phyloP scores from a whole-genome alignment of 176 grass and related monocot species.

The Avena eriantha region DNA sequence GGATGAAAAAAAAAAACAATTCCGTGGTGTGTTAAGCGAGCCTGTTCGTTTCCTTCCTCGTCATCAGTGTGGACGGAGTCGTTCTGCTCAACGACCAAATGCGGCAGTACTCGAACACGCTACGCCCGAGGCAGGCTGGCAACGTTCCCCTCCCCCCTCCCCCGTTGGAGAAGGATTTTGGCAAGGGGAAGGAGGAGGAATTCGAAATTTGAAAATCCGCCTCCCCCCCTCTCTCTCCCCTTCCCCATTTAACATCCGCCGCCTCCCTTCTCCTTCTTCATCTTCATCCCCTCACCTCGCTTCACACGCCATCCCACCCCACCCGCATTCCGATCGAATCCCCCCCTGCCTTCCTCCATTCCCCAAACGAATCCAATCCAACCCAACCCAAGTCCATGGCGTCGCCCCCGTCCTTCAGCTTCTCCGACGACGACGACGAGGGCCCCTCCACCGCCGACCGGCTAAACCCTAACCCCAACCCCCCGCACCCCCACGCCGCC shows the following conservation, averaged over 20 bases:
- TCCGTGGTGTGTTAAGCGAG: no score
- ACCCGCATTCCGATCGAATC: background rate
- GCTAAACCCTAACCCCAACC: background rate
- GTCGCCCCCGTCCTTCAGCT: slow-evolving; percentile 20
- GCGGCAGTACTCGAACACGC: background rate
- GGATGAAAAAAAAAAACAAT: no score
- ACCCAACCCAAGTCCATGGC: background rate
- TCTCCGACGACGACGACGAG: background rate
- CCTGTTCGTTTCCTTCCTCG: no score
- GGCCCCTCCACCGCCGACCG: background rate
- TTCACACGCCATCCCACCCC: background rate
- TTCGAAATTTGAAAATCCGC: background rate
- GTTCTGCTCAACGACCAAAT: no score
- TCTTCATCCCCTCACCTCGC: background rate
- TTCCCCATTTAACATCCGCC: background rate
- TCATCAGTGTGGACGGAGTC: no score
- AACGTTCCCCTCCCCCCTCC: background rate
- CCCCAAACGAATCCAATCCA: background rate
- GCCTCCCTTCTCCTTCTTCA: background rate
- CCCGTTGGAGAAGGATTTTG: background rate
- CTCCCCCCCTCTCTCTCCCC: background rate
- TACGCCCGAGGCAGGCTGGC: background rate
- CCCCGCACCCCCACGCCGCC: background rate
- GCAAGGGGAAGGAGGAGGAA: background rate
- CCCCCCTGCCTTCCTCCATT: background rate